Conservation (phyloP, 1,284 basidiomycete species). For the Vanrija sp. region DNA sequence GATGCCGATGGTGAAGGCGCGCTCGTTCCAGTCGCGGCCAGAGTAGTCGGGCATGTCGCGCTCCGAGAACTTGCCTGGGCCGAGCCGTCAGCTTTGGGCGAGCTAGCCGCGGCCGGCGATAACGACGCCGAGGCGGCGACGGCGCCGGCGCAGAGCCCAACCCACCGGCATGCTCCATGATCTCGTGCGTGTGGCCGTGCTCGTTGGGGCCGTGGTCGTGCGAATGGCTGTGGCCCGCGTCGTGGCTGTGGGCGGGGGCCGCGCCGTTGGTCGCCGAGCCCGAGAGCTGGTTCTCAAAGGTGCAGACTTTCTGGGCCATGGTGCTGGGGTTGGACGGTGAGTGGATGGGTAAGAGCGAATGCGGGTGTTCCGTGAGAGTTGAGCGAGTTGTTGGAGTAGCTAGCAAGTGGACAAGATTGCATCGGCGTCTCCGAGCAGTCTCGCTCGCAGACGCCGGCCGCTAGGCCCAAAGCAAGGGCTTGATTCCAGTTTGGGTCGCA, state of each 20-base stretch:
- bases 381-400: too few species aligned
- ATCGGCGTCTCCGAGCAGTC: too few species aligned
- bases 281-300: slow-evolving; percentile 45
- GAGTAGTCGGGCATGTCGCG: slow-evolving; percentile 88
- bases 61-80: slow-evolving; percentile 80
- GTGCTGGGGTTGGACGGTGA: background rate
- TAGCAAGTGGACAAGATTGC: too few species aligned
- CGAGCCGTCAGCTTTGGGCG: background rate
- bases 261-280: slow-evolving; percentile 13
- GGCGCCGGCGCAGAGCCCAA: background rate
- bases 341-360: background rate
- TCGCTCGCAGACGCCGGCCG: too few species aligned
- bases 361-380: background rate
- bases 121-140: background rate
- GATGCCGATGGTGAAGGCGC: slow-evolving; percentile 95
- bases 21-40: slow-evolving; percentile 78
- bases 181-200: slow-evolving; percentile 87
- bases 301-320: slow-evolving; percentile 33
- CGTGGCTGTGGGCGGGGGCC: slow-evolving; percentile 9
- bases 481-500: too few species aligned
- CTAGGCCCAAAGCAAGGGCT: too few species aligned
- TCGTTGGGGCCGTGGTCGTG: slow-evolving; percentile 50
- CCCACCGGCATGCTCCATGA: slow-evolving; percentile 77
- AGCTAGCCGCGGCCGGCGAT: background rate
- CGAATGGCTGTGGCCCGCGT: slow-evolving; percentile 27